These are phyloP conservation scores for Thielaviopsis euricoi DNA, from an alignment of 2,329 filamentous ascomycete species.

Conservation along the genomic window DNA sequence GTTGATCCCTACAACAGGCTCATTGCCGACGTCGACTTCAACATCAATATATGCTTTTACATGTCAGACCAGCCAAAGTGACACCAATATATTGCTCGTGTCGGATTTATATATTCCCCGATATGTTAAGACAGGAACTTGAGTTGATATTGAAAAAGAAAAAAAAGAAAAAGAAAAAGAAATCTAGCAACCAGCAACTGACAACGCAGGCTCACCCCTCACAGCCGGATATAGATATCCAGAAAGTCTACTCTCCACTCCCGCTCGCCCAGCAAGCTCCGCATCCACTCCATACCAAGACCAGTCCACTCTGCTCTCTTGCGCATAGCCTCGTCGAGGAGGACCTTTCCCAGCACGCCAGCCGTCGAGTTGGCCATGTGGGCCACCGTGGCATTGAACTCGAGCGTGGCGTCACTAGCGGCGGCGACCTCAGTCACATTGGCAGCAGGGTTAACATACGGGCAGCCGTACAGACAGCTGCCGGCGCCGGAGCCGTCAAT, in stretches of 20 bases:
- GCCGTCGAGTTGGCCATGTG: constrained; percentile 54
- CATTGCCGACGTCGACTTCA: background rate
- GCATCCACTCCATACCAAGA: constrained; percentile 70
- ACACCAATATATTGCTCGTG: background rate
- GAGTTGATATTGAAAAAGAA: background rate
- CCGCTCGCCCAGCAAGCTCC: constrained; percentile 61
- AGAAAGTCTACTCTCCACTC: constrained; percentile 89
- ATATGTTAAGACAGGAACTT: background rate
- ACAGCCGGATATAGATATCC: constrained; percentile 70
- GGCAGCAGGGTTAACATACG: constrained; percentile 12
- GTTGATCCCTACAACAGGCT: too few species aligned
- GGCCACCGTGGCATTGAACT: constrained; percentile 32
- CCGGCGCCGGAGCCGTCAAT: constrained; percentile 10
- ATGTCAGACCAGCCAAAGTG: background rate
- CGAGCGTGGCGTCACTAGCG: constrained; percentile 16
- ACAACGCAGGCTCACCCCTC: constrained; percentile 13
- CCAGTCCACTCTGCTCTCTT: constrained; percentile 53
- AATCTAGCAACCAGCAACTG: background rate
- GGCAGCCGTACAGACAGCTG: constrained; percentile 10
- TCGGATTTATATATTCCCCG: background rate
- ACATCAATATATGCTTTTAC: background rate
- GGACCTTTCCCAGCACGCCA: constrained; percentile 47
- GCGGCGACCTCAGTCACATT: constrained; percentile 10
- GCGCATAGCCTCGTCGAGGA: constrained; percentile 42
- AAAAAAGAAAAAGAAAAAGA: background rate